Evolutionary conservation across 306 rosid genomes (phyloP).

Genomic region (Lathyrus oleraceus): DNA sequence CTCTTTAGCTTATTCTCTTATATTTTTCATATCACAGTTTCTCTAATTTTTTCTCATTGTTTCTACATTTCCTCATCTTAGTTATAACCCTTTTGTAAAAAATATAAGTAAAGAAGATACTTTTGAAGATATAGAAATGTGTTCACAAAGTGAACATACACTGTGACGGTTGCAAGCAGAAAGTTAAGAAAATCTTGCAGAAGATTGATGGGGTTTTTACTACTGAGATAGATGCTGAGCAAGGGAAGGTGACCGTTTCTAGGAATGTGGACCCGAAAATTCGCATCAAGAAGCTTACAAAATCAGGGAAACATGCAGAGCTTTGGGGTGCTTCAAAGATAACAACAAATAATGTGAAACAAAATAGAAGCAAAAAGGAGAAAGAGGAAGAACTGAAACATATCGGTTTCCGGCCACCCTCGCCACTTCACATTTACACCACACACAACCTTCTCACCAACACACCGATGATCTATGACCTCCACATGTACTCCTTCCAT

Average conservation of each 20-base stretch:
- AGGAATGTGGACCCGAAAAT: constrained; percentile 82
- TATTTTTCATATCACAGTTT: constrained; percentile 33
- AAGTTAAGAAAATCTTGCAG: constrained; percentile 92
- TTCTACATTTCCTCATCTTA: constrained; percentile 12
- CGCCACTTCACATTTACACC: no score
- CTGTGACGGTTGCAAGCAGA: constrained; percentile 89
- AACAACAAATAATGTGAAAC: no score
- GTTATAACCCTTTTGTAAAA: constrained; percentile 33
- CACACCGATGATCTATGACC: no score
- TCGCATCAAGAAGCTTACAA: constrained; percentile 75
- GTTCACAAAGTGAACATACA: constrained; percentile 92
- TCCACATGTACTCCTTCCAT: no score
- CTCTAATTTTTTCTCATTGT: constrained; percentile 45
- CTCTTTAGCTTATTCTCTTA: constrained; percentile 15
- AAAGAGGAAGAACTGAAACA: no score
- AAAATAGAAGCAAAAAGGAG: no score
- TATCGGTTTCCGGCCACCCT: no score
- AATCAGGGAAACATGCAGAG: constrained; percentile 88
- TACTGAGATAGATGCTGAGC: constrained; percentile 77
- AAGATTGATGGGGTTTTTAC: constrained; percentile 85
- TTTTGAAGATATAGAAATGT: constrained; percentile 88
- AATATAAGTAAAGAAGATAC: constrained; percentile 83
- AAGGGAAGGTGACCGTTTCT: constrained; percentile 82
- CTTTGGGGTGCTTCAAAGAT: constrained; percentile 56
- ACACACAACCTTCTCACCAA: no score